Evolutionary conservation across 2,329 filamentous ascomycete genomes (phyloP), one percentile per base, ranked within the genome.

Genomic region (Botrytis medusae): DNA sequence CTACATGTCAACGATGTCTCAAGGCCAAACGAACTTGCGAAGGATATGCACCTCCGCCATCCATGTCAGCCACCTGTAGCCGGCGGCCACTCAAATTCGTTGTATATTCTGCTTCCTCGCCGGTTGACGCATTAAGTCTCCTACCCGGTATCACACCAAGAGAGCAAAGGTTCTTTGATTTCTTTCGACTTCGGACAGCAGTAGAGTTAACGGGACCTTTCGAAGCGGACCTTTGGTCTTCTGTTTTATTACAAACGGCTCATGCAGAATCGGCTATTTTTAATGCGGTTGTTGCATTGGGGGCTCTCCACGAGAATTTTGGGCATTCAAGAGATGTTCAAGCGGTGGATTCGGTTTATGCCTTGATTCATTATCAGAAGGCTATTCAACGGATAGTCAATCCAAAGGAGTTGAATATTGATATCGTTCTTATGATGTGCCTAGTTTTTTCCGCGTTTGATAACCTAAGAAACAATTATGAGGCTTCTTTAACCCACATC

Each of bases 21-120:
- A 74, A 65, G 12, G 73, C 73, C 18, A 74, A 75, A n/a, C 69
- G 74, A 20, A 73, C 63, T 59, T 79, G 77, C 73, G 78, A 77
- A 60, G 75, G 76, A 12, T 79, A 79, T 51, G 72, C 34, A 51
- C 20, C 60, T 59, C 29, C n/a, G 5, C 12, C 12, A 16, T n/a
- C 48, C 10, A 8, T 40, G 22, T 16, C 37, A 9, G 6, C 37
- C 20, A 22, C 40, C 29, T 3, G 16, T 12, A 67, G 18, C 10
- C 22, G 40, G 16, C 22, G 40, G 16, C 63, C 18, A n/a, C 64
- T 60, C n/a, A 72, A 29, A 60, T 60, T 68, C 48, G 34, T 48
- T 22, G 37, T 72, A 34, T 72, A 60, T 60, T 72, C 46, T 4
- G 40, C 57, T 18, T 48, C 64, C 44, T 32, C 60, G 34, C 42